phyloP scores from a whole-genome alignment of 192 early-diverging fungal genomes.

The Umbelopsis sp. region DNA sequence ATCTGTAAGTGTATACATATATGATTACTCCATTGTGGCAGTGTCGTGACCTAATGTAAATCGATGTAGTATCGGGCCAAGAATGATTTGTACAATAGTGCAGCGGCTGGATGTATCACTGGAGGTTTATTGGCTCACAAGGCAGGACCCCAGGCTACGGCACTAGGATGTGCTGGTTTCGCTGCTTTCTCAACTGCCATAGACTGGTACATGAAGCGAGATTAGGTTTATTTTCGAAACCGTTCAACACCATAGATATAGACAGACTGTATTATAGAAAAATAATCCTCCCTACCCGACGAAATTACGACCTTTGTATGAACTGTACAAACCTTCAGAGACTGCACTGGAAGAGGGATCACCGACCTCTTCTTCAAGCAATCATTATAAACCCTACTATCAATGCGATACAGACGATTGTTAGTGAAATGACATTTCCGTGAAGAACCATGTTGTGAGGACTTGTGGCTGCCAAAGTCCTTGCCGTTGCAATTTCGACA shows the following conservation, averaged over 20 bases:
- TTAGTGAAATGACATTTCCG: neutral
- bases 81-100: slow-evolving; percentile 91
- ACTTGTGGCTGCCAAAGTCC: neutral
- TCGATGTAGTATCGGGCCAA: slow-evolving; percentile 81
- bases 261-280: slow-evolving; percentile 16
- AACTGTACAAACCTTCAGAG: neutral
- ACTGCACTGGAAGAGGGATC: neutral
- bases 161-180: slow-evolving; percentile 88
- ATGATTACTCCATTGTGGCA: too few species aligned
- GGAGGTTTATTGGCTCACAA: slow-evolving; percentile 80
- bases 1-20: slow-evolving; percentile 54
- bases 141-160: slow-evolving; percentile 75
- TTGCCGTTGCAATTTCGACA: neutral
- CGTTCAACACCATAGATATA: slow-evolving; percentile 1
- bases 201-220: slow-evolving; percentile 82
- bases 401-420: neutral
- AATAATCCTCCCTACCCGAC: neutral
- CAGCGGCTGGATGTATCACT: slow-evolving; percentile 89
- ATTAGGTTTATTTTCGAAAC: slow-evolving; percentile 18
- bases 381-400: neutral
- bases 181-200: slow-evolving; percentile 94
- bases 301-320: neutral
- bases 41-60: too few species aligned
- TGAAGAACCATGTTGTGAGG: neutral
- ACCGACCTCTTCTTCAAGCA: neutral